Conservation (phyloP, 306 rosid genomes). For the Quercus mongolica region DNA sequence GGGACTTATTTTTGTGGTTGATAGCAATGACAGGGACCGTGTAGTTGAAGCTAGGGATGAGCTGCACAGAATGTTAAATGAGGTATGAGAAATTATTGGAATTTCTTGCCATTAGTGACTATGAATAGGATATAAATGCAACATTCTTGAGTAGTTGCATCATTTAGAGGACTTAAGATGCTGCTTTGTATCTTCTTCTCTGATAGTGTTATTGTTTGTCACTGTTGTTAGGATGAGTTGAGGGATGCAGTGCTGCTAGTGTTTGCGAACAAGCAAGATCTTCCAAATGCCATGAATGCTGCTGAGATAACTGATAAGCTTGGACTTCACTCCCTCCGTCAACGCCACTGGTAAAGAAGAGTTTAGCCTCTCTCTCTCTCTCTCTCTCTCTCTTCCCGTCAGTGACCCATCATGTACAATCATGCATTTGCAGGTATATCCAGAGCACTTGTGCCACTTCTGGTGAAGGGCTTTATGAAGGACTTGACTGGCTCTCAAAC, state of each 20-base stretch:
- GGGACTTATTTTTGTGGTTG: constrained; percentile 83
- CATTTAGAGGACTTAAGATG: neutral
- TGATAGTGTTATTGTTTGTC: constrained; percentile 7
- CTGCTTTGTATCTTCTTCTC: neutral
- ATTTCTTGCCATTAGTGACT: neutral
- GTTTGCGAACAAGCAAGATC: constrained; percentile 91
- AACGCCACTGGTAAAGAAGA: constrained; percentile 72
- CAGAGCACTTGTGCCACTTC: constrained; percentile 92
- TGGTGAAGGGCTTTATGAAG: constrained; percentile 88
- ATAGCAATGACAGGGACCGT: constrained; percentile 83
- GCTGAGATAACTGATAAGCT: constrained; percentile 90
- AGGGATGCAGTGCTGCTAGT: constrained; percentile 88
- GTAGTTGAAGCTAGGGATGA: constrained; percentile 87
- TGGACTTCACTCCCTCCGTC: constrained; percentile 86
- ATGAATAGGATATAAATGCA: neutral
- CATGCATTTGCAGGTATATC: constrained; percentile 53
- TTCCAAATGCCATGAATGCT: constrained; percentile 92
- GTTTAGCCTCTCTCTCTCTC: neutral
- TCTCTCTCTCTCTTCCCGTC: neutral
- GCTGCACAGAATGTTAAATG: constrained; percentile 84
- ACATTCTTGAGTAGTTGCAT: neutral
- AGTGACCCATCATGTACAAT: neutral
- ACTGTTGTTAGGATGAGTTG: constrained; percentile 64
- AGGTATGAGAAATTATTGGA: constrained; percentile 35
- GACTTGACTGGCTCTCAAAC: constrained; percentile 88